These are phyloP conservation scores for Ambispora gerdemannii DNA, from an alignment of 192 early-diverging fungal species.

Conservation along the genomic window DNA sequence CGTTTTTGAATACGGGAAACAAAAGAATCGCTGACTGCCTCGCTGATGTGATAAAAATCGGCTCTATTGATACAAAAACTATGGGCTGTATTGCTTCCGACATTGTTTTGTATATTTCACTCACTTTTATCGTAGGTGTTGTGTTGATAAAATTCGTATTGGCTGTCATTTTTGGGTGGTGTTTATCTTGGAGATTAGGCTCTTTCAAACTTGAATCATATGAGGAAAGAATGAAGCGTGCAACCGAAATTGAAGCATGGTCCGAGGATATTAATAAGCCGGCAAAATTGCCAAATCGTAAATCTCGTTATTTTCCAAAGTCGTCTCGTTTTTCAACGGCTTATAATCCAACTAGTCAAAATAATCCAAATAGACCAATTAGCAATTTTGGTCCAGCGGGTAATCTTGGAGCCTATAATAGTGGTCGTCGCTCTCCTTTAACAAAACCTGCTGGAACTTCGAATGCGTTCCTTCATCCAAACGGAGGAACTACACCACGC, in stretches of 20 bases:
- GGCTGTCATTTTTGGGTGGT: conserved; percentile 80
- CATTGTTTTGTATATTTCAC: conserved; percentile 71
- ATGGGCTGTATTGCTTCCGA: conserved; percentile 80
- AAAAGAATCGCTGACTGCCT: conserved; percentile 63
- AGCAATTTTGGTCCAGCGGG: background rate
- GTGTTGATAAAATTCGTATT: conserved; percentile 70
- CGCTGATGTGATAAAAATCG: conserved; percentile 67
- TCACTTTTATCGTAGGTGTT: conserved; percentile 63
- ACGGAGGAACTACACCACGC: background rate
- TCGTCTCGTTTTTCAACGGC: background rate
- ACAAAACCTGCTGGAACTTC: background rate
- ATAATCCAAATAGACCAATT: background rate
- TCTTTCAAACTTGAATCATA: conserved; percentile 63
- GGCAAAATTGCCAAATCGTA: background rate
- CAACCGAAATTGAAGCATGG: conserved; percentile 73
- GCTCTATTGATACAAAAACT: conserved; percentile 68
- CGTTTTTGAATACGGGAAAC: conserved; percentile 22
- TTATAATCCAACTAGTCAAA: background rate
- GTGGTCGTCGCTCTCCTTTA: background rate
- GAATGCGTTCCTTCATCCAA: background rate
- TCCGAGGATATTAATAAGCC: conserved; percentile 44
- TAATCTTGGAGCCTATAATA: background rate
- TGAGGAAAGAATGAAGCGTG: conserved; percentile 65
- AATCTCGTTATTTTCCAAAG: background rate
- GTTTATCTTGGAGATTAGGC: conserved; percentile 73